phyloP scores from a whole-genome alignment of 495 filamentous ascomycete genomes.

The Xylaria castorea region DNA sequence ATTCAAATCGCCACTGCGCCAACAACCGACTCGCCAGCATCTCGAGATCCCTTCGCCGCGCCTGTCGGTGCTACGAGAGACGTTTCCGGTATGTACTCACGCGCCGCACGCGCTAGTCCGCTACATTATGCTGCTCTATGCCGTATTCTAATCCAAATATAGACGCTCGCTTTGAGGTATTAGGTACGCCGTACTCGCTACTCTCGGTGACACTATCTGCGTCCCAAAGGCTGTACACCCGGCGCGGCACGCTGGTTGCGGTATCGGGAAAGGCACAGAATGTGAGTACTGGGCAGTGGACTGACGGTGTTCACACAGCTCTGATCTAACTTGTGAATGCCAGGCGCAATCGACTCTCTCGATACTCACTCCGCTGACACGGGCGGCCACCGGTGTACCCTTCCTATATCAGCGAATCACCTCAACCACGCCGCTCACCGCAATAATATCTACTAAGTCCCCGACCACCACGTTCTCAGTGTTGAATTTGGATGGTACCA shows the following conservation, averaged over 20 bases:
- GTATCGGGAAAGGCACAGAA: conserved; percentile 90
- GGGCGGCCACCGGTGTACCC: conserved; percentile 80
- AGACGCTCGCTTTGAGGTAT: conserved; percentile 95
- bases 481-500: conserved; percentile 88
- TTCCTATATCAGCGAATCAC: conserved; percentile 93
- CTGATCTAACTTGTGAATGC: conserved; percentile 22
- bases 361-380: conserved; percentile 78
- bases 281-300: conserved; percentile 55
- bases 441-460: conserved; percentile 85
- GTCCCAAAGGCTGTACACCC: conserved; percentile 90
- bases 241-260: conserved; percentile 87
- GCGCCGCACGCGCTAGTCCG: conserved; percentile 1
- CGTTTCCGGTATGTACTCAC: conserved; percentile 46
- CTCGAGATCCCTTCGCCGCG: conserved; percentile 52
- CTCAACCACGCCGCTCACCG: conserved; percentile 83
- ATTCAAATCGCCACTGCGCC: conserved; percentile 63
- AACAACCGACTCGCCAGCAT: conserved; percentile 55
- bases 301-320: too few relatives aligned
- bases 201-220: conserved; percentile 91
- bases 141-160: conserved; percentile 26
- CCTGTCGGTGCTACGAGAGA: conserved; percentile 43
- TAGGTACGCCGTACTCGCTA: conserved; percentile 87
- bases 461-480: conserved; percentile 83
- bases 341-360: conserved; percentile 86
- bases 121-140: neutral